Evolutionary conservation across 2,329 filamentous ascomycete species (phyloP).

Genomic region (Aspergillus viridinutans): DNA sequence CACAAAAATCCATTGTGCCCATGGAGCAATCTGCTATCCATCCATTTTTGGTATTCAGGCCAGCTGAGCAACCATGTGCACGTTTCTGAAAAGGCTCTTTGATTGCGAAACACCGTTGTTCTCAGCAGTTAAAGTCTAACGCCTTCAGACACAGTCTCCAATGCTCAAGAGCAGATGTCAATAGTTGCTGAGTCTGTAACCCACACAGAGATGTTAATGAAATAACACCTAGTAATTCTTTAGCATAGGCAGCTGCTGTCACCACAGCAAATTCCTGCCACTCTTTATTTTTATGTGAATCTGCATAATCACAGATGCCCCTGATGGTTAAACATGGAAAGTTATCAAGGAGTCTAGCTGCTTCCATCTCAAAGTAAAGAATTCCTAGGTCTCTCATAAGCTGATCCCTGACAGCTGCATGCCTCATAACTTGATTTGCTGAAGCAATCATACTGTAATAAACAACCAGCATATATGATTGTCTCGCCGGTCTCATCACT

Average conservation of each 20-base stretch:
- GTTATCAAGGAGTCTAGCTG: background rate
- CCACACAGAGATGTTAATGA: too few relatives aligned
- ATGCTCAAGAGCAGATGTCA: too few relatives aligned
- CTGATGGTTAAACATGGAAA: conserved; percentile 3
- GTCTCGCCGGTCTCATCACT: too few relatives aligned
- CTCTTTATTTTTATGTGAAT: conserved; percentile 4
- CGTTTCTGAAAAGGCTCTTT: conserved; percentile 29
- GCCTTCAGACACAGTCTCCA: too few relatives aligned
- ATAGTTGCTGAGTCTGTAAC: too few relatives aligned
- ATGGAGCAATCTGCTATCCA: conserved; percentile 13
- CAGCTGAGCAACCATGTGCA: conserved; percentile 9
- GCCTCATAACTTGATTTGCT: background rate
- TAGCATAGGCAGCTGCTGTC: conserved; percentile 2
- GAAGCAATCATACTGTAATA: conserved; percentile 5
- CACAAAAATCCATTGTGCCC: conserved; percentile 27
- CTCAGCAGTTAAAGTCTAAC: too few relatives aligned
- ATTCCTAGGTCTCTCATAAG: background rate
- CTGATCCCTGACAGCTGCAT: background rate
- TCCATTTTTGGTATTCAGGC: conserved; percentile 32
- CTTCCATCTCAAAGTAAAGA: conserved; percentile 3
- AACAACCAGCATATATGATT: background rate
- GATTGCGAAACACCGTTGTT: conserved; percentile 18
- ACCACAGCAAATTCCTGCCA: conserved; percentile 8
- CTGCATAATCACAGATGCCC: conserved; percentile 7
- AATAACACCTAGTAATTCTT: conserved; percentile 4